A percentile compares a stretch with the other conserved stretches of the same genome.
Conservation (phyloP, 225 moss, liverwort and hornwort genomes). For the Neckera pumila region DNA sequence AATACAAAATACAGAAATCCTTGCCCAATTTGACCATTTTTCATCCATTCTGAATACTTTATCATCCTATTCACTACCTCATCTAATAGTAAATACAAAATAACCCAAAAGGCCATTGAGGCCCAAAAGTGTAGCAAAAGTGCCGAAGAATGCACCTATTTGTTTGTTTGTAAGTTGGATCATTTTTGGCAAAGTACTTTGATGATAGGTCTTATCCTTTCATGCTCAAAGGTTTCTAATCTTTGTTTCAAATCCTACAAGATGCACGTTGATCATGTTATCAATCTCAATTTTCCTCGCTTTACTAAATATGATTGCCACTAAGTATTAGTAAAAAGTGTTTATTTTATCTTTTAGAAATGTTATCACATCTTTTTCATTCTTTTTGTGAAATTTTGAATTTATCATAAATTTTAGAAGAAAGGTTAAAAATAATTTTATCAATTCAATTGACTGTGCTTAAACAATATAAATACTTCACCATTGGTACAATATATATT, state of each 20-base stretch:
- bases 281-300: too few relatives aligned
- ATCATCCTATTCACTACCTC: too few relatives aligned
- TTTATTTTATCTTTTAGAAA: too few relatives aligned
- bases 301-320: neutral
- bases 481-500: neutral
- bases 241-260: neutral
- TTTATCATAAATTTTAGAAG: neutral
- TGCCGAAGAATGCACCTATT: neutral
- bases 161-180: neutral
- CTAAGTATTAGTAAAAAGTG: neutral
- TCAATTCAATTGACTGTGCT: neutral
- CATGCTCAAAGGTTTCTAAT: fast-evolving
- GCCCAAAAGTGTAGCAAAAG: neutral
- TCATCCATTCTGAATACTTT: too few relatives aligned
- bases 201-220: neutral
- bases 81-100: too few relatives aligned
- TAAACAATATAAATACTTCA: too few relatives aligned
- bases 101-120: neutral
- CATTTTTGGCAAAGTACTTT: neutral
- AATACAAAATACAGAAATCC: too few relatives aligned
- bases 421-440: too few relatives aligned
- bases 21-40: too few relatives aligned
- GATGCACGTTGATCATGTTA: fast-evolving
- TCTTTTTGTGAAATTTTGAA: neutral
- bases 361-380: too few relatives aligned